Conservation (phyloP, 495 filamentous ascomycete species). For the Clavariopsis aquatica region DNA sequence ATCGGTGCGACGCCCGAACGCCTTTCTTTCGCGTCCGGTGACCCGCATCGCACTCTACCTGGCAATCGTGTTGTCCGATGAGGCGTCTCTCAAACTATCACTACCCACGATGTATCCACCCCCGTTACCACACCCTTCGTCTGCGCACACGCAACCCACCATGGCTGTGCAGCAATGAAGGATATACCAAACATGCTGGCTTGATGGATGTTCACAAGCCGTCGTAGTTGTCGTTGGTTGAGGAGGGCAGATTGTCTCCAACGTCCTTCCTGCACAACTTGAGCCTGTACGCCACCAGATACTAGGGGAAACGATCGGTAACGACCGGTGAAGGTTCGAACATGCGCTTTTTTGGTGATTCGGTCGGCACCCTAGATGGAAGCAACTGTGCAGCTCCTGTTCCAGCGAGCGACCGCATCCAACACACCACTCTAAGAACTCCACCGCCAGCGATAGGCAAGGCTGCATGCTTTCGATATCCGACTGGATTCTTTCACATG, state of each 20-base stretch:
- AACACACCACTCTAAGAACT: not conserved
- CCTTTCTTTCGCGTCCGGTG: not conserved
- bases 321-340: not conserved
- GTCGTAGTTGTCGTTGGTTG: not conserved
- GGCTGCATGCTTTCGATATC: not conserved
- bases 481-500: not conserved
- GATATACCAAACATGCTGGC: not conserved
- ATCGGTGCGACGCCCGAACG: too few relatives aligned
- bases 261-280: not conserved
- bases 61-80: not conserved
- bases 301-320: not conserved
- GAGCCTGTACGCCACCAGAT: not conserved
- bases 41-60: not conserved
- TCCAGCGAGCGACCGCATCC: not conserved
- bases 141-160: slow-evolving; percentile 1
- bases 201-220: not conserved
- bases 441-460: not conserved
- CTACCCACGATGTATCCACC: not conserved
- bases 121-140: not conserved
- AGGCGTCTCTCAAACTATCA: not conserved
- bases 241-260: not conserved
- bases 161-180: slow-evolving; percentile 3
- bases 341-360: not conserved
- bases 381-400: not conserved
- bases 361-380: not conserved